Base-by-base conservation (phyloP, 164 flowering plant genomes). In the Buxus sempervirens region DNA sequence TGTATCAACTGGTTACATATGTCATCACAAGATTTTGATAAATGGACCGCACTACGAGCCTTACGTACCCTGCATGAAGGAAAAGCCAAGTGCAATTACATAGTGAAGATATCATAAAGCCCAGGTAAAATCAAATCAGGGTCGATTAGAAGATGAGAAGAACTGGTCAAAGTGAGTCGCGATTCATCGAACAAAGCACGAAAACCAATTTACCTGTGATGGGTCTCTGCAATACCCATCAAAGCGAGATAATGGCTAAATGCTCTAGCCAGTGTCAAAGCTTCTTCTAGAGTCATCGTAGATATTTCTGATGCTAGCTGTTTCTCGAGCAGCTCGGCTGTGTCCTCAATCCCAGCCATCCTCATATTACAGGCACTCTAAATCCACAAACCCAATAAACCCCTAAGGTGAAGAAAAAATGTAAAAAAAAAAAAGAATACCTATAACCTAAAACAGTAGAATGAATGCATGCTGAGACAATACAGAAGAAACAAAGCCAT, bases 211-310 rank as follows among this genome's bases (percentile, higher is more conserved):
- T 72, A 93, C 97, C 97, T 82, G 78, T 91, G 97, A 73, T 90
- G 93, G 22, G 94, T 90, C 76, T 93, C 98, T 1, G 98, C 98
- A 70, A 90, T 90, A 27, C 90, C 87, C 88, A 87, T 88, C 69
- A 93, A 77, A 70, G 75, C 90, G 61, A 93, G 93, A 70, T 80
- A 84, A 76, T 93, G 97, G 65, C 97, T 93, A 72, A 88, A 90
- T 22, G 94, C 88, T 49, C 96, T 86, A 62, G 91, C 97, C 58
- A 93, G 78, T 5, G 82, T 77, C 54, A 90, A 68, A 18, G 93
- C 97, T 78, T 93, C 97, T 67, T 93, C 93, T 51, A 93, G 73
- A 6, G 84, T 81, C 96, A 93, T 86, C 54, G 83, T 75, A 0
- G 97, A 91, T 67, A 93, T 74, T 68, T 93, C 94, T 3, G 89